phyloP scores from a whole-genome alignment of 176 grass and related monocot genomes.

The Coix lacrymajobi region DNA sequence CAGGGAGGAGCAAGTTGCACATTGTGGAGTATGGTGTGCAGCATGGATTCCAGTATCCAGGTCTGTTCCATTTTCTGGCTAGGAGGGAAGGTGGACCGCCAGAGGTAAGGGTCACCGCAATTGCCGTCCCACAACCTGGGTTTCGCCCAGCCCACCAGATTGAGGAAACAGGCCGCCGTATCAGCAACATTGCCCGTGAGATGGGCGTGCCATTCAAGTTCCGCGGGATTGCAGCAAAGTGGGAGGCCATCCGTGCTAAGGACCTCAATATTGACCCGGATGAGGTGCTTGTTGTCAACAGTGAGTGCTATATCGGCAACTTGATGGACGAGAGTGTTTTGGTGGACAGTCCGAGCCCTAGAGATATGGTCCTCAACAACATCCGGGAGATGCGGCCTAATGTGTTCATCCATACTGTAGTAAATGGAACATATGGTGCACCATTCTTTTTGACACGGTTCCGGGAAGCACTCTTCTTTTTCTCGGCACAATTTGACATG shows the following conservation, averaged over 20 bases:
- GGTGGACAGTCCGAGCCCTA: neutral
- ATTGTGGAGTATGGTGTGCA: constrained; percentile 42
- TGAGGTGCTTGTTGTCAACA: constrained; percentile 14
- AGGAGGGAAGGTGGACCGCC: constrained; percentile 33
- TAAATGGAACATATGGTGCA: constrained; percentile 12
- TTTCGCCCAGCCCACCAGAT: constrained; percentile 43
- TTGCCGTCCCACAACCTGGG: constrained; percentile 35
- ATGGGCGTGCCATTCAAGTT: neutral
- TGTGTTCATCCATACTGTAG: constrained; percentile 8
- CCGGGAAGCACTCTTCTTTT: constrained; percentile 7
- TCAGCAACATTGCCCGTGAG: constrained; percentile 22
- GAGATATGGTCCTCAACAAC: constrained; percentile 8
- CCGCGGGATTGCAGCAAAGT: neutral
- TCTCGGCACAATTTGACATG: neutral
- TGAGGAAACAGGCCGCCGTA: constrained; percentile 39
- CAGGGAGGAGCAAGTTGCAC: constrained; percentile 33
- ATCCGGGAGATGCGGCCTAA: constrained; percentile 29
- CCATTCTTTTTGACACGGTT: neutral
- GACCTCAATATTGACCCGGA: constrained; percentile 9
- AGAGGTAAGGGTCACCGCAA: constrained; percentile 38
- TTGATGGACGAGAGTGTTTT: neutral
- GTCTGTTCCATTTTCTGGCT: neutral
- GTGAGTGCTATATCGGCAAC: neutral
- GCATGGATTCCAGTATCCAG: constrained; percentile 39
- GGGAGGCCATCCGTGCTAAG: constrained; percentile 3